Evolutionary conservation across 2,329 filamentous ascomycete species (phyloP).

Genomic region (Clarireedia paspali): DNA sequence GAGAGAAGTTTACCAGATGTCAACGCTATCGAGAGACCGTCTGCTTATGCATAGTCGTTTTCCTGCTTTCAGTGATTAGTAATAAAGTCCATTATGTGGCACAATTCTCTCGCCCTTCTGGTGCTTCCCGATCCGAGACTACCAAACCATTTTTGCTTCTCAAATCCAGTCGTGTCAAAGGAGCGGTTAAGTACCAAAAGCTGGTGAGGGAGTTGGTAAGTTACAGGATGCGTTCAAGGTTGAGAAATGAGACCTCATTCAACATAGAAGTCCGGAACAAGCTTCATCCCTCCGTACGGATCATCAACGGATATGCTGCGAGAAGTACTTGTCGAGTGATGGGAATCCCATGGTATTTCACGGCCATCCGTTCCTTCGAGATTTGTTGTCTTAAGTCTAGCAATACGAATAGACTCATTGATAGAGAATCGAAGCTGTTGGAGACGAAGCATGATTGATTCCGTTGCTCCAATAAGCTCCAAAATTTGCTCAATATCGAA

Average conservation of each 20-base stretch:
- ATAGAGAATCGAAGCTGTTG: constrained; percentile 22
- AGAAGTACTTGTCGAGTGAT: constrained; percentile 8
- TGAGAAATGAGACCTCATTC: neutral
- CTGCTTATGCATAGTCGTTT: too few relatives aligned
- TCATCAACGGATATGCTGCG: constrained; percentile 8
- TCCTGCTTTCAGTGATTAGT: too few relatives aligned
- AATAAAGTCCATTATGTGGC: too few relatives aligned
- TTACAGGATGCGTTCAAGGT: neutral
- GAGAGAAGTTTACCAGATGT: too few relatives aligned
- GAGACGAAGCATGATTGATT: constrained; percentile 22
- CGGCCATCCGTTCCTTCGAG: constrained; percentile 6
- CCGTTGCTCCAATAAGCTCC: constrained; percentile 35
- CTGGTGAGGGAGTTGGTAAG: neutral
- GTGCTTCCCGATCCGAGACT: too few relatives aligned
- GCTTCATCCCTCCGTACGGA: constrained; percentile 19
- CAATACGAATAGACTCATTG: constrained; percentile 20
- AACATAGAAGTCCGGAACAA: constrained; percentile 17
- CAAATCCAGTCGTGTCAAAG: too few relatives aligned
- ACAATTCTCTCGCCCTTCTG: too few relatives aligned
- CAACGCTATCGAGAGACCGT: too few relatives aligned
- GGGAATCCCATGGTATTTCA: constrained; percentile 10
- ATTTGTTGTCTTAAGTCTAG: constrained; percentile 3
- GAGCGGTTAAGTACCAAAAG: neutral
- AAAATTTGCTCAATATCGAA: constrained; percentile 41
- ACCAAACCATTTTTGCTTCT: too few relatives aligned